Conservation (phyloP, 805 yeast species). For the Kockiozyma suomiensis region DNA sequence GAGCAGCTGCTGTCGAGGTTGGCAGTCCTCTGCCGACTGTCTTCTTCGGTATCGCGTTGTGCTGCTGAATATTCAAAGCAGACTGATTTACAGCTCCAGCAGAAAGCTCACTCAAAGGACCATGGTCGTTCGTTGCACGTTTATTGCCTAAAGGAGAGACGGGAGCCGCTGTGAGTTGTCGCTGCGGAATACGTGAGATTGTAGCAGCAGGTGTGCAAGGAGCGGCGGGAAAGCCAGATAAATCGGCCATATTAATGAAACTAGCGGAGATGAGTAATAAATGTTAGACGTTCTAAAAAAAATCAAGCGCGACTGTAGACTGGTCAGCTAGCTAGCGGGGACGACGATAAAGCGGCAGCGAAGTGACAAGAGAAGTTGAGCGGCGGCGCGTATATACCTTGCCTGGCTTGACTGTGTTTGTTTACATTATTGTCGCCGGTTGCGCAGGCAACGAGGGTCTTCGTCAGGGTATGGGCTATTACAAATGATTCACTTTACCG, state of each 20-base stretch:
- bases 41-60: neutral
- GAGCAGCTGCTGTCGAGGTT: neutral
- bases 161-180: conserved; percentile 5
- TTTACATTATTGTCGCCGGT: conserved; percentile 1
- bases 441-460: conserved; percentile 12
- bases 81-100: conserved; percentile 15
- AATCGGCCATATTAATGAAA: neutral
- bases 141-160: conserved; percentile 12
- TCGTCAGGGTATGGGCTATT: neutral
- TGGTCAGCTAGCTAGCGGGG: neutral
- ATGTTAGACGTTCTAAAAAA: no score
- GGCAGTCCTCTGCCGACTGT: neutral
- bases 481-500: neutral
- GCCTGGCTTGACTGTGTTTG: neutral
- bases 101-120: conserved; percentile 13
- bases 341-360: neutral
- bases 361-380: neutral
- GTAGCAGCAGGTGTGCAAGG: conserved; percentile 20
- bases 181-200: conserved; percentile 27
- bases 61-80: conserved; percentile 19
- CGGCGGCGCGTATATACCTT: neutral
- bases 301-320: no score
- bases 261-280: neutral
- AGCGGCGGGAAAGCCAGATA: neutral
- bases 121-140: neutral